Percentiles rank a stretch among this genome's conserved stretches.
phyloP scores from a whole-genome alignment of 345 rosid genomes.

The Turnera subulata region DNA sequence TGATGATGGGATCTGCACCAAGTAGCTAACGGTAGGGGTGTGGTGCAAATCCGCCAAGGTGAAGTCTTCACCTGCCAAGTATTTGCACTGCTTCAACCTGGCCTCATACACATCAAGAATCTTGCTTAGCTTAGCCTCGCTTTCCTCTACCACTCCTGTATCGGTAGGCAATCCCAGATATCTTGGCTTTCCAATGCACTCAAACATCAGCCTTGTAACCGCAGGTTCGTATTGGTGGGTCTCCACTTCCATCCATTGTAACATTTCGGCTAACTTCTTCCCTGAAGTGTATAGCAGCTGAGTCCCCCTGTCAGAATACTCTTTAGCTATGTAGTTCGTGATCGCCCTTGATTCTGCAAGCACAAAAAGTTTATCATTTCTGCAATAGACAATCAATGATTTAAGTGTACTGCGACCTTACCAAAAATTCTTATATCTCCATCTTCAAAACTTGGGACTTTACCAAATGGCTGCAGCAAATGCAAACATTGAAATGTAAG shows the following conservation, averaged over 20 bases:
- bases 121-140: constrained; percentile 39
- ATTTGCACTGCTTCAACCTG: constrained; percentile 51
- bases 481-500: too few relatives aligned
- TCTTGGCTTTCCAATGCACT: constrained; percentile 40
- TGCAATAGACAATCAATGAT: background rate
- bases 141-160: constrained; percentile 49
- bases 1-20: constrained; percentile 40
- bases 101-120: constrained; percentile 62
- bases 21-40: constrained; percentile 37
- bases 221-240: constrained; percentile 59
- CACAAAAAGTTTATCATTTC: too few relatives aligned
- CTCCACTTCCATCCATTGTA: constrained; percentile 69
- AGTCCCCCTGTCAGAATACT: too few relatives aligned
- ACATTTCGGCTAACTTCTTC: too few relatives aligned
- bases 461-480: background rate
- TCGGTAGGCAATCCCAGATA: constrained; percentile 58
- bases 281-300: too few relatives aligned
- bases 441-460: background rate
- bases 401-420: too few relatives aligned
- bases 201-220: constrained; percentile 59
- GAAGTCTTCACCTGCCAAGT: constrained; percentile 56
- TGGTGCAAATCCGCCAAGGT: too few relatives aligned
- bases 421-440: background rate
- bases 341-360: too few relatives aligned
- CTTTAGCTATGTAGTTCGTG: too few relatives aligned